Base-by-base conservation (phyloP, 257 asterid genomes). In the Rhazya stricta region DNA sequence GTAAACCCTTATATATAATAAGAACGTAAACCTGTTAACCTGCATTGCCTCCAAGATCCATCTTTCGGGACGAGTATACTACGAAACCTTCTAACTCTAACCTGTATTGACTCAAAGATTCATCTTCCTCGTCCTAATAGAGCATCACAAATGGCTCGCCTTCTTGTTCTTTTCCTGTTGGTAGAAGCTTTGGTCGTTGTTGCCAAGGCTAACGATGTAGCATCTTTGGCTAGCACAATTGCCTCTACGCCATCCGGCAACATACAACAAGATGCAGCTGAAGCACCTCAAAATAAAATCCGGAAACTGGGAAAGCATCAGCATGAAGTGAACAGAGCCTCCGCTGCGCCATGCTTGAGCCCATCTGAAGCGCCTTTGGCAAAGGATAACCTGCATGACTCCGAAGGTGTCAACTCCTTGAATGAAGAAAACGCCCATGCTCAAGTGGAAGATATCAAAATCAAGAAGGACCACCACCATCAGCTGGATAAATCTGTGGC, bases 401-500 rank as follows among this genome's bases (percentile, higher is more conserved):
- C 29, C 15, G 77, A 69, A 41, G 32, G 46, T 32, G 25, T 9
- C 56, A 60, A 48, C 71, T 21, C 60, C 39, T 19, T 7, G 57
- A 32, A 66, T 58, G 62, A 68, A 60, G 81, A 73, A 65, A 56
- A 13, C 25, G 68, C 41, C 23, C 36, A 46, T n/a, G 21, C 36
- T 21, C 62, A 56, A 39, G 42, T 23, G 42, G 69, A 46, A 43
- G 81, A 71, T 56, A 42, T 51, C 70, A 68, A 46, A 34, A 58
- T 50, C 36, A 36, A 32, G 37, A 36, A 25, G 3, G 77, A 62
- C 5, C 86, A 41, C 27, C 79, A 51, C 51, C 80, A 66, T 69
- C 78, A 27, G 16, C 63, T 37, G 86, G 86, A 78, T 46, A 76
- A 75, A 45, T 82, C 86, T 11, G 79, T 75, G 12, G 79, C 81